Conservation (phyloP, 2,329 filamentous ascomycete species). For the Daldinia sp. region DNA sequence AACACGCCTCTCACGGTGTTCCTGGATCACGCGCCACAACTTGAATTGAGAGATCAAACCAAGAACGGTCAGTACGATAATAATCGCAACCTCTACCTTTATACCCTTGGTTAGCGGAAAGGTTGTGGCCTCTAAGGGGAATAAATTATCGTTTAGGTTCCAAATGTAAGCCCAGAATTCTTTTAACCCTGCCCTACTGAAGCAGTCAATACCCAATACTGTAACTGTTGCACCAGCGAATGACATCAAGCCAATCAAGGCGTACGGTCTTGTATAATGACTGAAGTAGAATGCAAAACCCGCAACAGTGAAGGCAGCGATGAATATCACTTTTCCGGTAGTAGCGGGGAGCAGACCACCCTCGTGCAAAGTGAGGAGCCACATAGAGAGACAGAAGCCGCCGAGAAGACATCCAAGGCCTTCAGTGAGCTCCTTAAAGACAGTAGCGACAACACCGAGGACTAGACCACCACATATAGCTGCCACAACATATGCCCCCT, state of each 20-base stretch:
- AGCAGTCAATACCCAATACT: slow-evolving; percentile 89
- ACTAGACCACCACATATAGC: slow-evolving; percentile 75
- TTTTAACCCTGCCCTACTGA: slow-evolving; percentile 87
- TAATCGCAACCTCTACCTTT: slow-evolving; percentile 81
- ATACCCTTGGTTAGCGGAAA: slow-evolving; percentile 91
- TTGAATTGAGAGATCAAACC: slow-evolving; percentile 86
- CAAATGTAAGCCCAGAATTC: slow-evolving; percentile 97
- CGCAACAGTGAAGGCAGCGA: slow-evolving; percentile 73
- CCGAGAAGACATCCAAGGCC: slow-evolving; percentile 85
- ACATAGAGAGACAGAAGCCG: slow-evolving; percentile 88
- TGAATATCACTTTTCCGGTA: slow-evolving; percentile 75
- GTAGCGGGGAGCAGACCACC: slow-evolving; percentile 75
- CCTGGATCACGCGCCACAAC: slow-evolving; percentile 82
- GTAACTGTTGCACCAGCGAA: slow-evolving; percentile 83
- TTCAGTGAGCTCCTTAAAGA: slow-evolving; percentile 86
- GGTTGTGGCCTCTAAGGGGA: slow-evolving; percentile 77
- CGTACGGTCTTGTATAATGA: slow-evolving; percentile 79
- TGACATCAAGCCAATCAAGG: slow-evolving; percentile 77
- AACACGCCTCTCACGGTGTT: slow-evolving; percentile 63
- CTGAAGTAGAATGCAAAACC: slow-evolving; percentile 81
- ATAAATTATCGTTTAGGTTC: slow-evolving; percentile 80
- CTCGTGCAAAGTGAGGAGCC: slow-evolving; percentile 79
- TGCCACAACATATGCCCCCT: slow-evolving; percentile 88
- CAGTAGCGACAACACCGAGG: slow-evolving; percentile 75
- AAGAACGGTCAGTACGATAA: slow-evolving; percentile 75